Evolutionary conservation across 2,329 filamentous ascomycete genomes (phyloP).

Genomic region (Lecanicillium sp.): DNA sequence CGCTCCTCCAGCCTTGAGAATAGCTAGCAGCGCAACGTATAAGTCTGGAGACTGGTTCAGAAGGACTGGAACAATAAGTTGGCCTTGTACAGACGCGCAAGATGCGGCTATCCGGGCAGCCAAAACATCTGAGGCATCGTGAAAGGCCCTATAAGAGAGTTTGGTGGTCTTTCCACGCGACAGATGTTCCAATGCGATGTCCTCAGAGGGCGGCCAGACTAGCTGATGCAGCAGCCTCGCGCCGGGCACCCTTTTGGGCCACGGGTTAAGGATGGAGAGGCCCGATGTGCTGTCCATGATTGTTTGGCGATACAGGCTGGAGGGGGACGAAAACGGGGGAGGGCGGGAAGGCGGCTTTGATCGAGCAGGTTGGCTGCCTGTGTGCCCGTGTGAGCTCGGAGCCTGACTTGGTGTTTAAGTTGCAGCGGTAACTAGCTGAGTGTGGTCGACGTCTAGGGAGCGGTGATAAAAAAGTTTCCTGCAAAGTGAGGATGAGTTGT

Average conservation of each 20-base stretch:
- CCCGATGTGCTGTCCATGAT: slow-evolving; percentile 22
- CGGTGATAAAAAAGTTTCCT: not conserved
- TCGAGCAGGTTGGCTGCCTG: not conserved
- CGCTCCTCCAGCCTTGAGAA: slow-evolving; percentile 74
- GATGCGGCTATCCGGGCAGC: slow-evolving; percentile 41
- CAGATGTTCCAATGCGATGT: slow-evolving; percentile 29
- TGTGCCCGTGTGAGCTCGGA: not conserved
- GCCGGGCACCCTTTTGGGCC: slow-evolving; percentile 34
- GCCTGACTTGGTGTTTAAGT: not conserved
- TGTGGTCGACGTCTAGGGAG: too few species aligned
- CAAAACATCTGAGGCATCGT: slow-evolving; percentile 50
- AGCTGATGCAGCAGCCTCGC: slow-evolving; percentile 51
- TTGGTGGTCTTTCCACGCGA: slow-evolving; percentile 23
- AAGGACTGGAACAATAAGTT: slow-evolving; percentile 65
- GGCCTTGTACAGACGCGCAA: slow-evolving; percentile 16
- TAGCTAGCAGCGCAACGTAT: slow-evolving; percentile 70
- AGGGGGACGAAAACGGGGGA: too few species aligned
- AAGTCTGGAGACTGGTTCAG: slow-evolving; percentile 70
- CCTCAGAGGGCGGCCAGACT: slow-evolving; percentile 36
- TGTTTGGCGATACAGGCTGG: too few species aligned
- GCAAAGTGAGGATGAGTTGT: not conserved
- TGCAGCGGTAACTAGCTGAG: too few species aligned
- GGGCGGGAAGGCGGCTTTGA: not conserved
- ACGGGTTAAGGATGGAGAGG: slow-evolving; percentile 43
- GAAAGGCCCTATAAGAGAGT: slow-evolving; percentile 58